These are phyloP conservation scores for Pleurozium schreberi DNA, from an alignment of 225 moss, liverwort and hornwort species.

Conservation along the genomic window DNA sequence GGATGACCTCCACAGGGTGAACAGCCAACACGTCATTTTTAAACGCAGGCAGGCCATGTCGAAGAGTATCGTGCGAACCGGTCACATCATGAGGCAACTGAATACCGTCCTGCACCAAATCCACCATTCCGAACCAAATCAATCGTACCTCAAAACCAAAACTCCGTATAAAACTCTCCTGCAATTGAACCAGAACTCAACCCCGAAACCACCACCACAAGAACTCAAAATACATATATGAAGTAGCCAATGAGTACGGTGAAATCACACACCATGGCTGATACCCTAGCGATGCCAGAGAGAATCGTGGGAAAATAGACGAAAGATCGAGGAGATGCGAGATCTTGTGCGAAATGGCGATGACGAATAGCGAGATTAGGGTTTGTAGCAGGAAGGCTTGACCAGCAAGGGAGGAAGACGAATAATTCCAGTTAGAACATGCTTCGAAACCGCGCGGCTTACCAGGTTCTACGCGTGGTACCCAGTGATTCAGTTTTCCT, in stretches of 20 bases:
- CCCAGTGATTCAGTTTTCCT: no score
- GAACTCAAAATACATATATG: not conserved
- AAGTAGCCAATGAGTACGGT: not conserved
- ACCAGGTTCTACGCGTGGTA: not conserved
- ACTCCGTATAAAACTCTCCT: not conserved
- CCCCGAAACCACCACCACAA: not conserved
- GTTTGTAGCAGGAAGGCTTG: not conserved
- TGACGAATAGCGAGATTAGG: not conserved
- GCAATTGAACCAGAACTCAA: not conserved
- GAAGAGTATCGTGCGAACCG: conserved; percentile 74
- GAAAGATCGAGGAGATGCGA: not conserved
- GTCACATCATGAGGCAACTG: conserved; percentile 70
- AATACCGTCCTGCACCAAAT: conserved; percentile 18
- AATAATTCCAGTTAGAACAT: not conserved
- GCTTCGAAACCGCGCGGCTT: not conserved
- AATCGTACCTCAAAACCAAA: not conserved
- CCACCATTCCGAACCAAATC: not conserved
- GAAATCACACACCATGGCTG: not conserved
- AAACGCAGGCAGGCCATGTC: conserved; percentile 71
- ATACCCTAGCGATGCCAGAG: not conserved
- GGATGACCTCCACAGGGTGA: conserved; percentile 70
- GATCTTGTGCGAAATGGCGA: not conserved
- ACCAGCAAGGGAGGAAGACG: not conserved
- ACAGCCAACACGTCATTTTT: conserved; percentile 64
- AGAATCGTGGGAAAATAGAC: not conserved